phyloP scores from a whole-genome alignment of 805 yeast genomes.

The Huiozyma naganishii region DNA sequence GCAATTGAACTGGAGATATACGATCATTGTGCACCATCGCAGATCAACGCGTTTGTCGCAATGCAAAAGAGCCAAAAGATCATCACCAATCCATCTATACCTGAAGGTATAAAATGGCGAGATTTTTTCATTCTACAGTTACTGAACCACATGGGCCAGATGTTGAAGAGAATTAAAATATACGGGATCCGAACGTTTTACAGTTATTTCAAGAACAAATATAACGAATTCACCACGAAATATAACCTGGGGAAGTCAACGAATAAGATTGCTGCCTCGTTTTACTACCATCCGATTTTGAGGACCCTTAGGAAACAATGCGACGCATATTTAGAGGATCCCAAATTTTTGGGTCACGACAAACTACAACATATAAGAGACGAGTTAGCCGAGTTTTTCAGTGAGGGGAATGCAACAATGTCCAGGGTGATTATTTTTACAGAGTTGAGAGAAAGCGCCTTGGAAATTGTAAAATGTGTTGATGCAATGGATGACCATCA shows the following conservation, averaged over 20 bases:
- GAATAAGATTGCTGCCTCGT: slow-evolving; percentile 49
- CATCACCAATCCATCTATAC: slow-evolving; percentile 39
- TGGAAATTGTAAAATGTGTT: slow-evolving; percentile 63
- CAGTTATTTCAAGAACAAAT: slow-evolving; percentile 50
- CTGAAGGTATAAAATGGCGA: slow-evolving; percentile 69
- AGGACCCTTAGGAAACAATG: slow-evolving; percentile 35
- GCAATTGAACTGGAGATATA: slow-evolving; percentile 58
- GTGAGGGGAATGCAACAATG: slow-evolving; percentile 29
- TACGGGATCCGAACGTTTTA: slow-evolving; percentile 79
- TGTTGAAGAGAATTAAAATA: slow-evolving; percentile 54
- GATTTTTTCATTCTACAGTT: slow-evolving; percentile 45
- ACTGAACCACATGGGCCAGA: slow-evolving; percentile 62
- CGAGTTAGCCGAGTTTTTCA: slow-evolving; percentile 48
- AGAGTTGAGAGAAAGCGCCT: slow-evolving; percentile 80
- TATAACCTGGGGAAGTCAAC: slow-evolving; percentile 50
- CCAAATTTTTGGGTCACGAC: slow-evolving; percentile 48
- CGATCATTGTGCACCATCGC: slow-evolving; percentile 53
- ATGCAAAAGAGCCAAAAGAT: slow-evolving; percentile 57
- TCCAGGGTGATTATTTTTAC: slow-evolving; percentile 82
- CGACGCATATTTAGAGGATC: slow-evolving; percentile 32
- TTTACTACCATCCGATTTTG: slow-evolving; percentile 45
- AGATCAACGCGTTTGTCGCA: slow-evolving; percentile 59
- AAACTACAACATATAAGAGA: slow-evolving; percentile 52
- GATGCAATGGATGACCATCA: slow-evolving; percentile 32
- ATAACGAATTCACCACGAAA: slow-evolving; percentile 47